A percentile compares a stretch with the other conserved stretches of the same genome.
phyloP scores from a whole-genome alignment of 345 rosid species.

The Citrus cavaleriei region DNA sequence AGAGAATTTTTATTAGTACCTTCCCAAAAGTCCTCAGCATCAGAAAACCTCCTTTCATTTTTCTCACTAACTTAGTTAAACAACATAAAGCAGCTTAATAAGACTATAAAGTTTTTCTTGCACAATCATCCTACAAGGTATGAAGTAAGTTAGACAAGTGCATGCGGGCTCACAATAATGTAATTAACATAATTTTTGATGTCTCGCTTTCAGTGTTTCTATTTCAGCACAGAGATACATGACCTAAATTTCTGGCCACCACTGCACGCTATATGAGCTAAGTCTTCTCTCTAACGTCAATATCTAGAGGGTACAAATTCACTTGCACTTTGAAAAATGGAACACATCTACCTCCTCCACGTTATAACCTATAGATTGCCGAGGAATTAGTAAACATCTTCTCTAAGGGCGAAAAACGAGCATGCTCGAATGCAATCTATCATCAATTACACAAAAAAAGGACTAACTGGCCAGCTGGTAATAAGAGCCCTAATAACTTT shows the following conservation, averaged over 20 bases:
- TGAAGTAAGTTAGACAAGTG: background rate
- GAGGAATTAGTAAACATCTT: background rate
- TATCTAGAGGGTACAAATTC: background rate
- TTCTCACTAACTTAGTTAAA: background rate
- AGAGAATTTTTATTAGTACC: background rate
- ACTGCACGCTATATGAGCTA: background rate
- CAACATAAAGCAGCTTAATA: background rate
- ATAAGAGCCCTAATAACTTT: background rate
- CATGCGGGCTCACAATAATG: background rate
- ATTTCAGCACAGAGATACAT: background rate
- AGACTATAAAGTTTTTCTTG: background rate
- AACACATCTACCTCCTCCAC: background rate
- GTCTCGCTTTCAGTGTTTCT: constrained; percentile 9
- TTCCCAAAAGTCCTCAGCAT: constrained; percentile 5
- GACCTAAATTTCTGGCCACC: background rate
- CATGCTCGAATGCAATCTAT: background rate
- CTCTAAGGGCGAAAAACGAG: background rate
- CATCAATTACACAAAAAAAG: background rate
- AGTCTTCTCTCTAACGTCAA: background rate
- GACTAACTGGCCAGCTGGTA: background rate
- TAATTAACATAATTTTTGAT: background rate
- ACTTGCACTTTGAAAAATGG: constrained; percentile 1
- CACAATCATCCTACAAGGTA: background rate
- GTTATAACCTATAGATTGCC: background rate
- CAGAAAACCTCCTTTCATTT: background rate